These are phyloP conservation scores for Daphne laureola DNA, from an alignment of 441 rosid species.

Conservation along the genomic window DNA sequence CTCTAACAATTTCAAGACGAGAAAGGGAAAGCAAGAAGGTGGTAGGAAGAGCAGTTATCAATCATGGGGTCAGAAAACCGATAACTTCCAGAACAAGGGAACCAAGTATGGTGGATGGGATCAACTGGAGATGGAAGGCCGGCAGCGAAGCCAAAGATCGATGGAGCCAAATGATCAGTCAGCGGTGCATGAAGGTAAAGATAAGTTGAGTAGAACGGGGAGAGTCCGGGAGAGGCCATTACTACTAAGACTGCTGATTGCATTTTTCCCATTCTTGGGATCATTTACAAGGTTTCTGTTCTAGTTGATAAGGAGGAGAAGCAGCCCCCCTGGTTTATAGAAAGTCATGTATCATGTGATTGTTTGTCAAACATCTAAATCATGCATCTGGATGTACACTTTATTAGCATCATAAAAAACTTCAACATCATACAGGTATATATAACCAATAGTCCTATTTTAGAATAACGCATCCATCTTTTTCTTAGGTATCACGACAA, in stretches of 20 bases:
- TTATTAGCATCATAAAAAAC: no score
- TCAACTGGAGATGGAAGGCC: conserved; percentile 41
- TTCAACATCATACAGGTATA: no score
- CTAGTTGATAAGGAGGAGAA: no score
- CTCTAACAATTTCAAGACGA: conserved; percentile 16
- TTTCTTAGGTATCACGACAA: no score
- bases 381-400: no score
- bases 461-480: no score
- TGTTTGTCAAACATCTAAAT: no score
- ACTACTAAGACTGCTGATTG: conserved; percentile 51
- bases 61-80: conserved; percentile 50
- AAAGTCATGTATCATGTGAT: no score
- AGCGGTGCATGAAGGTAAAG: conserved; percentile 20
- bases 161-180: conserved; percentile 13
- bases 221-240: conserved; percentile 63
- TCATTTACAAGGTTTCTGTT: conserved; percentile 59
- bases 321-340: no score
- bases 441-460: no score
- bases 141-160: conserved; percentile 6
- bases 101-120: conserved; percentile 79
- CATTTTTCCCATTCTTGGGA: conserved; percentile 63
- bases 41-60: conserved; percentile 36
- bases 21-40: conserved; percentile 21
- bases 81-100: conserved; percentile 18
- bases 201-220: conserved; percentile 38